These are phyloP conservation scores for Papiliotrema fonsecae DNA, from an alignment of 1,284 basidiomycete species.

Conservation along the genomic window DNA sequence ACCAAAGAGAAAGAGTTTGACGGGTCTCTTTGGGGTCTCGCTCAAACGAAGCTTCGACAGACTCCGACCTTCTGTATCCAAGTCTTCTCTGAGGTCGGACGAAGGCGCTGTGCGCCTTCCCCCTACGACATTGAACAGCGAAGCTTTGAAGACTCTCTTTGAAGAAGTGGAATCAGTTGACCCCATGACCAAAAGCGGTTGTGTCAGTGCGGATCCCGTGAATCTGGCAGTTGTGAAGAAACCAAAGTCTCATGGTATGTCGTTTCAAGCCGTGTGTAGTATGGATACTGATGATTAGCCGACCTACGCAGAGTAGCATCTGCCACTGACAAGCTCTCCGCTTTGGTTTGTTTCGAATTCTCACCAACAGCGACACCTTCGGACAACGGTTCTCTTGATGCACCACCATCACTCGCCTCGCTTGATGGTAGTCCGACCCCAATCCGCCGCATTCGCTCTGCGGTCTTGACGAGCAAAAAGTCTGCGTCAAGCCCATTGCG, in stretches of 20 bases:
- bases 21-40: slow-evolving; percentile 31
- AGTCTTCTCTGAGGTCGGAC: neutral
- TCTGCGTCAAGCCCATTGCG: slow-evolving; percentile 10
- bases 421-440: slow-evolving; percentile 31
- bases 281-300: slow-evolving; percentile 6
- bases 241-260: too few species aligned
- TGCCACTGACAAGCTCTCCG: slow-evolving; percentile 32
- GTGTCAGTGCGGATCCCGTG: too few species aligned
- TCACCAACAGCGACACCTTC: slow-evolving; percentile 16
- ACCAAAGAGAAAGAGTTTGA: slow-evolving; percentile 39
- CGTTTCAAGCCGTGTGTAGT: neutral
- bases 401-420: slow-evolving; percentile 18
- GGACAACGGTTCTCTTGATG: slow-evolving; percentile 6
- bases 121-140: neutral
- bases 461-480: slow-evolving; percentile 19
- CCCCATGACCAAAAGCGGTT: neutral
- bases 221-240: too few species aligned
- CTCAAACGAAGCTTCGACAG: slow-evolving; percentile 23
- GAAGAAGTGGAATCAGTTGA: slow-evolving; percentile 22
- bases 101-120: neutral
- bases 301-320: slow-evolving; percentile 26
- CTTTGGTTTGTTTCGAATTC: slow-evolving; percentile 22
- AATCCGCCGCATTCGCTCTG: slow-evolving; percentile 21
- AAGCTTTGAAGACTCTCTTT: slow-evolving; percentile 8
- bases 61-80: slow-evolving; percentile 10